These are phyloP conservation scores for Phaeosphaeria sp. DNA, from an alignment of 2,329 filamentous ascomycete genomes.

Conservation along the genomic window DNA sequence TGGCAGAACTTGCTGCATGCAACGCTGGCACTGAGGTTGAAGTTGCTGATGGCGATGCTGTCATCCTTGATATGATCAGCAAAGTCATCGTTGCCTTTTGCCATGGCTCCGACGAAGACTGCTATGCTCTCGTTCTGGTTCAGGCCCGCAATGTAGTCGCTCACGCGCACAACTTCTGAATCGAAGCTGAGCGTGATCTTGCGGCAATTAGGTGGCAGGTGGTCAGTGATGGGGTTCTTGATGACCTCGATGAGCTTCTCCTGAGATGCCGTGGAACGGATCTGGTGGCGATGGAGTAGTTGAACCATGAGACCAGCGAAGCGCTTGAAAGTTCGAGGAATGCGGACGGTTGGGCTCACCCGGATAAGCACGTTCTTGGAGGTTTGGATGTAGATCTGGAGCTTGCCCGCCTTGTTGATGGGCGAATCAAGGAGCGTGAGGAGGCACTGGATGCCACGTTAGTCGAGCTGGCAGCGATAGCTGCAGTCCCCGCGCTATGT, in stretches of 20 bases:
- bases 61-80: slow-evolving; percentile 95
- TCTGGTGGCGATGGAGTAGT: slow-evolving; percentile 91
- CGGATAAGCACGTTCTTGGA: slow-evolving; percentile 97
- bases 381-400: slow-evolving; percentile 98
- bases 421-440: slow-evolving; percentile 96
- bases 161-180: slow-evolving; percentile 81
- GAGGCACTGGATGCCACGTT: slow-evolving; percentile 72
- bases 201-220: slow-evolving; percentile 94
- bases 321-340: slow-evolving; percentile 97
- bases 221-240: slow-evolving; percentile 96
- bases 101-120: slow-evolving; percentile 98
- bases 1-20: slow-evolving; percentile 99
- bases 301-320: slow-evolving; percentile 99
- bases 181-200: slow-evolving; percentile 98
- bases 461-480: slow-evolving; percentile 17
- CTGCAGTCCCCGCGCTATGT: slow-evolving; percentile 6
- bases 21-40: slow-evolving; percentile 94
- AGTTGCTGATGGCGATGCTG: slow-evolving; percentile 98
- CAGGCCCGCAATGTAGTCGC: slow-evolving; percentile 85
- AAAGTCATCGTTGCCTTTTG: slow-evolving; percentile 94
- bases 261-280: slow-evolving; percentile 94
- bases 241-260: slow-evolving; percentile 98
- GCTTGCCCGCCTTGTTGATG: slow-evolving; percentile 96
- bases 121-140: slow-evolving; percentile 89
- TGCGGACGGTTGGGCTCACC: slow-evolving; percentile 96